Conservation (phyloP, 1,139 yeast species). For the Suhomyces terraborum region DNA sequence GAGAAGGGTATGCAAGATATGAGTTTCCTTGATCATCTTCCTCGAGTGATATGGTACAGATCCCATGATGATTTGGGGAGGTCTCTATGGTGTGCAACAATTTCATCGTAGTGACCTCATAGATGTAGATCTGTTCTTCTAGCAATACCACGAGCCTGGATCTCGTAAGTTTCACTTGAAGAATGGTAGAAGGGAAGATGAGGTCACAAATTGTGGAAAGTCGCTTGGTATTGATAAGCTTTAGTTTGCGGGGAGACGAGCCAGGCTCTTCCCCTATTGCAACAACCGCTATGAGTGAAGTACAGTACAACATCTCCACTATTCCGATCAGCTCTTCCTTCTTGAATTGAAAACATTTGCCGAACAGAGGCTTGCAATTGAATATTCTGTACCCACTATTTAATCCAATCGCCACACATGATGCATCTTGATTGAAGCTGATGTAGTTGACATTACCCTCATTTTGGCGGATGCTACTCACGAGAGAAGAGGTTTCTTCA, state of each 20-base stretch:
- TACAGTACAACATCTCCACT: slow-evolving; percentile 89
- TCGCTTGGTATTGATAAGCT: slow-evolving; percentile 78
- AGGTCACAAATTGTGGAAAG: slow-evolving; percentile 78
- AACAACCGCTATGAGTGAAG: slow-evolving; percentile 84
- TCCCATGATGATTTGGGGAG: slow-evolving; percentile 62
- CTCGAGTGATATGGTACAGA: slow-evolving; percentile 68
- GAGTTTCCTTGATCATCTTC: slow-evolving; percentile 49
- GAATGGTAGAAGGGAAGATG: slow-evolving; percentile 81
- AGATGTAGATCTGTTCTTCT: slow-evolving; percentile 84
- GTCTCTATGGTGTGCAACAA: slow-evolving; percentile 87
- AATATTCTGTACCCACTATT: slow-evolving; percentile 78
- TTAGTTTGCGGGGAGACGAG: slow-evolving; percentile 77
- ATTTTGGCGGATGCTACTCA: slow-evolving; percentile 9
- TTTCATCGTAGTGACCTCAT: slow-evolving; percentile 87
- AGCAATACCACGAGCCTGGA: slow-evolving; percentile 73
- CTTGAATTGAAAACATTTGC: slow-evolving; percentile 62
- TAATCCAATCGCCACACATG: slow-evolving; percentile 84
- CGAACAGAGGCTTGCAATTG: slow-evolving; percentile 83
- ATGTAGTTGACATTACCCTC: slow-evolving; percentile 52
- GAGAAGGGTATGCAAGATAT: slow-evolving; percentile 86
- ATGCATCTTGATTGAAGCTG: slow-evolving; percentile 87
- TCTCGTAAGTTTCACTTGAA: slow-evolving; percentile 76
- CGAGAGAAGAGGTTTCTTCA: slow-evolving; percentile 12
- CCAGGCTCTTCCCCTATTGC: slow-evolving; percentile 84
- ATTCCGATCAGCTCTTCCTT: slow-evolving; percentile 63